Conservation (phyloP, 2,329 filamentous ascomycete species). For the Colletotrichum tropicicola region DNA sequence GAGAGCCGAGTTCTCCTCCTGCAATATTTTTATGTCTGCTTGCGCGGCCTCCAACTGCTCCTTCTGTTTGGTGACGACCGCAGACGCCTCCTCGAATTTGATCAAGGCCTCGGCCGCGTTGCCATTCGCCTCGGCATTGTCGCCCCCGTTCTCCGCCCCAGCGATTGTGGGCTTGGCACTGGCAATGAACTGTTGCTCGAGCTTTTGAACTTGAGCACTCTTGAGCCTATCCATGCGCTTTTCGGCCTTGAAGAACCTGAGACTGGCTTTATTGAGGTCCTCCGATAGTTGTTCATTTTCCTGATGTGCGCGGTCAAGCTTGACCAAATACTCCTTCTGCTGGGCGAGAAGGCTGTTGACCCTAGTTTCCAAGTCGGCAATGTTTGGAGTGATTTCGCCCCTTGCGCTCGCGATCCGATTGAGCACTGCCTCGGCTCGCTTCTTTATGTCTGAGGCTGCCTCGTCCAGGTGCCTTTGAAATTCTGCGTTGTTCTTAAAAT, state of each 20-base stretch:
- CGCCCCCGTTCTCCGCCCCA: conserved; percentile 63
- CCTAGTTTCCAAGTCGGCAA: conserved; percentile 77
- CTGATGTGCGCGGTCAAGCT: conserved; percentile 76
- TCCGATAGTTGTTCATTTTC: conserved; percentile 89
- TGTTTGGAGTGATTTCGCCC: conserved; percentile 70
- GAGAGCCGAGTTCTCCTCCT: conserved; percentile 82
- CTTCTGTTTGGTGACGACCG: conserved; percentile 83
- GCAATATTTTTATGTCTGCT: conserved; percentile 76
- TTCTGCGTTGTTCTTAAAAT: conserved; percentile 71
- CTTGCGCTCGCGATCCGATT: conserved; percentile 59
- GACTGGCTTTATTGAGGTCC: conserved; percentile 85
- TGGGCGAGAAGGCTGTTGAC: conserved; percentile 79
- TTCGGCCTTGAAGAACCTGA: conserved; percentile 94
- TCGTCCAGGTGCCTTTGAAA: conserved; percentile 85
- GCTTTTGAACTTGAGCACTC: conserved; percentile 88
- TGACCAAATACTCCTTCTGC: conserved; percentile 83
- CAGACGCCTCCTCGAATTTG: conserved; percentile 80
- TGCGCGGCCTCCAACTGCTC: conserved; percentile 85
- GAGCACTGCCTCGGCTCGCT: conserved; percentile 77
- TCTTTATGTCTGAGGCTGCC: conserved; percentile 79
- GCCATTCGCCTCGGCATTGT: conserved; percentile 62
- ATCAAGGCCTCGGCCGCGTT: conserved; percentile 75
- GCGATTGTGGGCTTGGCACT: conserved; percentile 62
- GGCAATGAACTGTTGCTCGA: conserved; percentile 88
- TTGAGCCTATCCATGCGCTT: conserved; percentile 91